Evolutionary conservation across 768 basidiomycete species (phyloP), one percentile per base, ranked within the genome.

Genomic region (Russula brevipes): DNA sequence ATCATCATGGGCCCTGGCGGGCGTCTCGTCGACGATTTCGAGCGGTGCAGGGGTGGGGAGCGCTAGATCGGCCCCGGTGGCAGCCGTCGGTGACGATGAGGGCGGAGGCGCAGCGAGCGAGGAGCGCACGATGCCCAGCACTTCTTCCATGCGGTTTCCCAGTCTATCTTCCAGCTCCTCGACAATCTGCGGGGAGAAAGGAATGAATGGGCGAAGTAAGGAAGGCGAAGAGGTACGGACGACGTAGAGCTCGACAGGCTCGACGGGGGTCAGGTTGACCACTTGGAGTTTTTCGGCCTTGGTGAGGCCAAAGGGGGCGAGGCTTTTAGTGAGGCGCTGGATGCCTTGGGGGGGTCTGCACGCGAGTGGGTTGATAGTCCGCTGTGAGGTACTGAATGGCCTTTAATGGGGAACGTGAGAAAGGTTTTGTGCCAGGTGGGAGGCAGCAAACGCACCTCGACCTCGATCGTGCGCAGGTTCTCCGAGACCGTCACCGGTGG

Each of bases 221-320:
- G 41, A 17, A 12, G 39, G 35, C 16, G 35, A n/a, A n/a, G 38
- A 24, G 24, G 24, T 24, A 81, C 91, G 51, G 67, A 95, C 94
- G 60, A 91, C 88, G 70, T 97, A 95, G 33, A 96, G 83, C 72
- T 94, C 91, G 30, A 96, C 91, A 0, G 85, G 78, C 50, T 85
- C 80, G 6, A 83, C 86, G 2, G 94, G 94, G 1, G 87, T 87
- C 6, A 96, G 79, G 70, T 98, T 97, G 17, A 92, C 86, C 39
- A 97, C 81, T 70, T 95, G 92, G 4, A 96, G 79, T 70, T 94
- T 94, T 79, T 98, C 95, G 3, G 89, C 85, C 69, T 95, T 96
- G 1, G 93, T 95, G 64, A 98, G 77, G 38, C 82, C 80, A 66
- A 85, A 88, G 24, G 82, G 77, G 2, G 82, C 81, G 11, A 98